Evolutionary conservation across 306 rosid genomes (phyloP).

Genomic region (Aeschynomene evenia): DNA sequence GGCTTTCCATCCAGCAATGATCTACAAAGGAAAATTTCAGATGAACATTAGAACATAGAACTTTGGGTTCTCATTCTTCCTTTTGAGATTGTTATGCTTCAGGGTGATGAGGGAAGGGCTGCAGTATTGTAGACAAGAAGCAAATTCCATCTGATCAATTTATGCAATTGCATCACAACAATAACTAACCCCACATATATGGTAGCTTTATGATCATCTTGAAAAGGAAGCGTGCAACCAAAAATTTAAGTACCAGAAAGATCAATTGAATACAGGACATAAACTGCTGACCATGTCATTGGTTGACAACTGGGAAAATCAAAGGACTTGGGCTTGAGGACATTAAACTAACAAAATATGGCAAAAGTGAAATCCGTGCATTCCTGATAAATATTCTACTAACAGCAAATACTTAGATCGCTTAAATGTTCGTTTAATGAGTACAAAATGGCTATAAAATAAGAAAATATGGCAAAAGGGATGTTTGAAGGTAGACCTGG

Average conservation of each 20-base stretch:
- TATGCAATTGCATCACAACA: background rate
- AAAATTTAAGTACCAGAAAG: background rate
- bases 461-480: background rate
- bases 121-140: background rate
- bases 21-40: constrained; percentile 35
- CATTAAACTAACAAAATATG: background rate
- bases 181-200: background rate
- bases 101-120: background rate
- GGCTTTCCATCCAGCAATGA: constrained; percentile 60
- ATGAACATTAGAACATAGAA: background rate
- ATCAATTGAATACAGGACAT: background rate
- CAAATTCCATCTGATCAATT: constrained; percentile 3
- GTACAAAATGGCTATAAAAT: background rate
- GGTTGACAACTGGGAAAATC: background rate
- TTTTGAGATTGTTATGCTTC: background rate
- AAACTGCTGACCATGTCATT: background rate
- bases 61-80: background rate
- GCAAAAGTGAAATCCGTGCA: background rate
- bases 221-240: background rate
- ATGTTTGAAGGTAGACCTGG: background rate
- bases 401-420: background rate
- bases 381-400: background rate
- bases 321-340: background rate
- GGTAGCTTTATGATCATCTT: background rate
- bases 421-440: background rate